Evolutionary conservation across 169 alveolate species (phyloP).

Genomic region (Prorocentrum cordatum): DNA sequence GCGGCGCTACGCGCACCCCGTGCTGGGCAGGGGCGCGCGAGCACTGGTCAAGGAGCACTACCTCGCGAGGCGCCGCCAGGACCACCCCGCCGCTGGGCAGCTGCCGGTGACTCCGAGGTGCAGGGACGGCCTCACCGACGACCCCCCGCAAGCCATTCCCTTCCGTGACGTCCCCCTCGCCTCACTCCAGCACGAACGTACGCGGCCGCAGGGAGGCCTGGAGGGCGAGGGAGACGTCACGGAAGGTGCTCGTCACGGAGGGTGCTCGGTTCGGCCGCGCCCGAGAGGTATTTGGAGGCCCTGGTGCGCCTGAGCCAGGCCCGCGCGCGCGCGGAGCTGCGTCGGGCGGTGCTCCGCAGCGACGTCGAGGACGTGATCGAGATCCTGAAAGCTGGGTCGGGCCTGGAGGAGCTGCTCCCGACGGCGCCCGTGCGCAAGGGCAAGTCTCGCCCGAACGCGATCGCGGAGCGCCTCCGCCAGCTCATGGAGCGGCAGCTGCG

Average conservation of each 20-base stretch:
- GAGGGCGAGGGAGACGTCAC: too few species aligned
- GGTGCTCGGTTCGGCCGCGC: background rate
- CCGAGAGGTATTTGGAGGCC: background rate
- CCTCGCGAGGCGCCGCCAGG: too few species aligned
- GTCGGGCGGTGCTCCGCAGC: background rate
- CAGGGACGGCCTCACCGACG: too few species aligned
- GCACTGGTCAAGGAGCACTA: conserved; percentile 4
- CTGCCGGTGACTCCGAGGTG: too few species aligned
- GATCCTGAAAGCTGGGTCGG: background rate
- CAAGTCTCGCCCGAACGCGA: conserved; percentile 2
- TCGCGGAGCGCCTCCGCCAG: conserved; percentile 17
- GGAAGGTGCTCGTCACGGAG: background rate
- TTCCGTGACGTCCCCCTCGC: too few species aligned
- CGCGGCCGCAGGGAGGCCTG: background rate
- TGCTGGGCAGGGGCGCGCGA: background rate
- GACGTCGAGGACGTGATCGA: conserved; percentile 28
- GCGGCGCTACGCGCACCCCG: conserved; percentile 16
- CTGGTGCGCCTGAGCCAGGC: conserved; percentile 24
- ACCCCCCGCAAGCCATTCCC: too few species aligned
- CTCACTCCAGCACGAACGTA: background rate
- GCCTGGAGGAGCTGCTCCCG: conserved; percentile 6
- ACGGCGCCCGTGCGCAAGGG: conserved; percentile 22
- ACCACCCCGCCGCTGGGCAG: too few species aligned
- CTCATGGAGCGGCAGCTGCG: conserved; percentile 12
- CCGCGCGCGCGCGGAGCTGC: conserved; percentile 20